Percentiles rank a stretch among this genome's conserved stretches.
phyloP scores from a whole-genome alignment of 1,284 basidiomycete species.

The Cryptococcus sp. region DNA sequence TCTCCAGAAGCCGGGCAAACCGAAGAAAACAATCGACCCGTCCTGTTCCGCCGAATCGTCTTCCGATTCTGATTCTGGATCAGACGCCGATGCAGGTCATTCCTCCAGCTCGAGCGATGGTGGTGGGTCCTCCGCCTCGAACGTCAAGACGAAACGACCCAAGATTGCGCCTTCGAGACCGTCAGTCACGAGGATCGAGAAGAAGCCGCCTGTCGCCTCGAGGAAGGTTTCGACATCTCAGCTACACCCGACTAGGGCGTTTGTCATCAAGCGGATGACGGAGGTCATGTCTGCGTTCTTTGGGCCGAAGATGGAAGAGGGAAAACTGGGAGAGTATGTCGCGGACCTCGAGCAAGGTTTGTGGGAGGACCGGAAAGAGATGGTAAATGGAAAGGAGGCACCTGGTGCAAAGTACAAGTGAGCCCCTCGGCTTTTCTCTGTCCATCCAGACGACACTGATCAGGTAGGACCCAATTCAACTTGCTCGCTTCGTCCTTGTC shows the following conservation, averaged over 20 bases:
- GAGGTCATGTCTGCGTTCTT: slow-evolving; percentile 23
- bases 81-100: neutral
- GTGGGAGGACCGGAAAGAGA: slow-evolving; percentile 33
- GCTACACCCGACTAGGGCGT: slow-evolving; percentile 31
- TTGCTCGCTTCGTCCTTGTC: slow-evolving; percentile 30
- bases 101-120: slow-evolving; percentile 1
- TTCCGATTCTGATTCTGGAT: neutral
- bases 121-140: neutral
- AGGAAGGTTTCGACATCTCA: neutral
- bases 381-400: slow-evolving; percentile 29
- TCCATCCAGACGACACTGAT: neutral
- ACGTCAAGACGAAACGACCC: neutral
- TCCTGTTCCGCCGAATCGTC: neutral
- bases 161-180: neutral
- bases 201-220: neutral
- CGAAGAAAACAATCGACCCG: neutral
- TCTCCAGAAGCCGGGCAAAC: neutral
- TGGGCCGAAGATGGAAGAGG: slow-evolving; percentile 15
- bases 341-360: slow-evolving; percentile 28
- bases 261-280: slow-evolving; percentile 30
- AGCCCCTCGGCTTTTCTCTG: slow-evolving; percentile 7
- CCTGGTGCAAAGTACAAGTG: slow-evolving; percentile 40
- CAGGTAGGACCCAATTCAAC: slow-evolving; percentile 35
- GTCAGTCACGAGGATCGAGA: neutral
- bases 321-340: slow-evolving; percentile 17